phyloP scores from a whole-genome alignment of 2,329 filamentous ascomycete species.

The Colletotrichum sp. region DNA sequence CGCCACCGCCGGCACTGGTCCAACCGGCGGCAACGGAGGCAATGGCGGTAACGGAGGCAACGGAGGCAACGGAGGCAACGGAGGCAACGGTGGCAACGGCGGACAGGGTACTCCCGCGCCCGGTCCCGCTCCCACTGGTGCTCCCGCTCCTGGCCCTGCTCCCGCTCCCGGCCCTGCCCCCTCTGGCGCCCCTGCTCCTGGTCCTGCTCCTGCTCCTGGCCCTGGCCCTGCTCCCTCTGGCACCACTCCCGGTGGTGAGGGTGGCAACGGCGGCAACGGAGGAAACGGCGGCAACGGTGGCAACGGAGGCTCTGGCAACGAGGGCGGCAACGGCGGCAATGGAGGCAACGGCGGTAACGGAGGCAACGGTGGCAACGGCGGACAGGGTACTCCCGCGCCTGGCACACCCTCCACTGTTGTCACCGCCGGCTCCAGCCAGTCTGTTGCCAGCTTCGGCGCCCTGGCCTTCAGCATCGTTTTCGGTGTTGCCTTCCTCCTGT shows the following conservation, averaged over 20 bases:
- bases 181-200: no score
- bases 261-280: background rate
- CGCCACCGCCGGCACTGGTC: no score
- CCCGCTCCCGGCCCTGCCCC: no score
- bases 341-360: background rate
- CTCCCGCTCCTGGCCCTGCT: no score
- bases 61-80: background rate
- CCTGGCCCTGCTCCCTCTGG: background rate
- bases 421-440: slow-evolving; percentile 16
- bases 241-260: background rate
- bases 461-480: slow-evolving; percentile 15
- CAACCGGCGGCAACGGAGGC: background rate
- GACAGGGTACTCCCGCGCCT: background rate
- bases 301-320: background rate
- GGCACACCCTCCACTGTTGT: background rate
- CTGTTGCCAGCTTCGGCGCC: slow-evolving; percentile 19
- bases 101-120: background rate
- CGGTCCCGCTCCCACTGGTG: background rate
- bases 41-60: no score
- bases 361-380: background rate
- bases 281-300: background rate
- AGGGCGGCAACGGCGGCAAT: background rate
- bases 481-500: slow-evolving; percentile 17
- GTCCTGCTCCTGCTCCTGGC: background rate
- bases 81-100: background rate